Percentiles rank a stretch among this genome's conserved stretches.
Conservation (phyloP, 2,329 filamentous ascomycete species). For the Leptographium procerum region DNA sequence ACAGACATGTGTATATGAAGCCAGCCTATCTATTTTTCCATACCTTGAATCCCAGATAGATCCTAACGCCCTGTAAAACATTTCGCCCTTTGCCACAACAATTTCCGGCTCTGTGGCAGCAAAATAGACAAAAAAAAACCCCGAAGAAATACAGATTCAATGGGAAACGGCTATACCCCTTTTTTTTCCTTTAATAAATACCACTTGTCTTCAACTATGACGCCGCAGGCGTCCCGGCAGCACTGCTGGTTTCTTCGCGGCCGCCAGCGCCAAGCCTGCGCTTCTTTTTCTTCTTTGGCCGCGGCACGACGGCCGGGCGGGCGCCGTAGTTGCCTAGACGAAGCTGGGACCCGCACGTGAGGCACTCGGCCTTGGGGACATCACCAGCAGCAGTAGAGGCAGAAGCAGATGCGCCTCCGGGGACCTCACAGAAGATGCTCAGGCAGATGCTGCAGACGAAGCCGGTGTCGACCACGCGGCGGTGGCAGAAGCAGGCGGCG, state of each 20-base stretch:
- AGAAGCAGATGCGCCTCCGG: not conserved
- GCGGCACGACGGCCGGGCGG: conserved; percentile 63
- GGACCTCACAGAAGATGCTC: conserved; percentile 72
- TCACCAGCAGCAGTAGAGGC: not conserved
- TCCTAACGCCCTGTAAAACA: not conserved
- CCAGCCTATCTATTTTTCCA: not conserved
- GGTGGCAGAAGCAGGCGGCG: conserved; percentile 96
- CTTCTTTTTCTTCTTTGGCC: conserved; percentile 69
- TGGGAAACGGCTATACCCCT: too few species aligned
- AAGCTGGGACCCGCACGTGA: conserved; percentile 73
- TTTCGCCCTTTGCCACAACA: not conserved
- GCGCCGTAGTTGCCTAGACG: conserved; percentile 63
- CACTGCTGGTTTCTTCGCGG: conserved; percentile 47
- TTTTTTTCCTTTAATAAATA: too few species aligned
- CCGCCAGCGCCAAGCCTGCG: conserved; percentile 32
- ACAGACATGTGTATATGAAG: not conserved
- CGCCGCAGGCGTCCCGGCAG: conserved; percentile 42
- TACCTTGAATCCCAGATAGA: not conserved
- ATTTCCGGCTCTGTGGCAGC: not conserved
- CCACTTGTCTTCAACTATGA: not conserved
- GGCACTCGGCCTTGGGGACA: conserved; percentile 43
- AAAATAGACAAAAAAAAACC: not conserved
- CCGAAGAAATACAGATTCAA: too few species aligned
- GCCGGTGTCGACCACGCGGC: conserved; percentile 78
- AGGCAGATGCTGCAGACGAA: conserved; percentile 96